Evolutionary conservation across 1,284 basidiomycete species (phyloP).

Genomic region (Leccinum fallax): DNA sequence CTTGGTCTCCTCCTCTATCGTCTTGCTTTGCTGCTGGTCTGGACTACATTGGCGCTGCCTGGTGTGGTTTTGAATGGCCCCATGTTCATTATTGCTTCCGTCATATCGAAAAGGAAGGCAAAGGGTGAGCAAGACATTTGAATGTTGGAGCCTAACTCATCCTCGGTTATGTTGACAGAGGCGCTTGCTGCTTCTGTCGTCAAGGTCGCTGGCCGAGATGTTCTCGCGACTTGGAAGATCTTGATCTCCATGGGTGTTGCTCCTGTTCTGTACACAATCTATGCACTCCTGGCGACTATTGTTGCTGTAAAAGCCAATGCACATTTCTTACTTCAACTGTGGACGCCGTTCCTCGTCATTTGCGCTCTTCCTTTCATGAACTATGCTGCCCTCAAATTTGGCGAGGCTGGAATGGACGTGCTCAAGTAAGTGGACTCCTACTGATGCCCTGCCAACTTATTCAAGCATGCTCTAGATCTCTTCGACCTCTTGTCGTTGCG

Average conservation of each 20-base stretch:
- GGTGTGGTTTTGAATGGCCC: conserved; percentile 96
- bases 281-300: conserved; percentile 80
- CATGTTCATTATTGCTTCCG: conserved; percentile 91
- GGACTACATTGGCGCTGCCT: conserved; percentile 89
- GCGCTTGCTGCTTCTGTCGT: conserved; percentile 96
- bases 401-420: conserved; percentile 98
- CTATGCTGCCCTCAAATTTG: conserved; percentile 95
- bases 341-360: conserved; percentile 82
- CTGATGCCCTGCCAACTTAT: conserved; percentile 38
- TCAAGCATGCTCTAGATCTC: conserved; percentile 61
- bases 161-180: conserved; percentile 54
- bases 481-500: conserved; percentile 90
- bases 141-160: conserved; percentile 3
- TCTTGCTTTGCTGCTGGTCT: conserved; percentile 77
- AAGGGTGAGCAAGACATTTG: conserved; percentile 59
- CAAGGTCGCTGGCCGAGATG: conserved; percentile 94
- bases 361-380: conserved; percentile 86
- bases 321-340: conserved; percentile 66
- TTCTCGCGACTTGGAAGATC: conserved; percentile 98
- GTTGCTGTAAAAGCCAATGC: conserved; percentile 73
- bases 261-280: conserved; percentile 85
- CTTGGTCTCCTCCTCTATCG: conserved; percentile 87
- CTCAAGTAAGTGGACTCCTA: conserved; percentile 71
- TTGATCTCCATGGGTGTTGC: conserved; percentile 92
- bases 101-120: conserved; percentile 89